Conservation (phyloP, 2,329 filamentous ascomycete genomes). For the Fusarium sp. region DNA sequence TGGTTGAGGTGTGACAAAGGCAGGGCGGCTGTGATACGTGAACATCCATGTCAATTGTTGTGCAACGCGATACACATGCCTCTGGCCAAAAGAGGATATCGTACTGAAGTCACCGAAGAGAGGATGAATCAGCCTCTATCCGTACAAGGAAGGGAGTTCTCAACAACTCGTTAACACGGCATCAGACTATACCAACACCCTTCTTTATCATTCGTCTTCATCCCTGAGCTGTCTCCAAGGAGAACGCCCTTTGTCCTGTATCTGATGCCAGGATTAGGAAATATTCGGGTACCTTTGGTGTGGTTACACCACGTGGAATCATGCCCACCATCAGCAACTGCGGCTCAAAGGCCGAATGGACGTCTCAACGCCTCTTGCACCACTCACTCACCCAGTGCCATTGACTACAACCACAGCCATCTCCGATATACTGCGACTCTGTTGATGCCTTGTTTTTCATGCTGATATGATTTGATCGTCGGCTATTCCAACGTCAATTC, state of each 20-base stretch:
- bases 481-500: conserved; percentile 11
- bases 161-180: conserved; percentile 11
- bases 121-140: conserved; percentile 19
- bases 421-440: conserved; percentile 9
- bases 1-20: conserved; percentile 21
- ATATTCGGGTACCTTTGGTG: conserved; percentile 17
- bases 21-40: conserved; percentile 30
- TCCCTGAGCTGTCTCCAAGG: conserved; percentile 2
- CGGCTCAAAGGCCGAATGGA: conserved; percentile 41
- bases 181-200: conserved; percentile 18
- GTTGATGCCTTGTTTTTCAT: conserved; percentile 19
- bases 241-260: conserved; percentile 14
- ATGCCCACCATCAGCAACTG: conserved; percentile 25
- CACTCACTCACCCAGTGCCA: not conserved
- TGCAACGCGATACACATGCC: conserved; percentile 32
- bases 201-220: conserved; percentile 1
- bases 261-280: conserved; percentile 13
- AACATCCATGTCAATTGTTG: conserved; percentile 22
- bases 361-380: conserved; percentile 23
- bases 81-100: conserved; percentile 10
- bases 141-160: conserved; percentile 1
- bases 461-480: conserved; percentile 11
- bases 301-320: conserved; percentile 46
- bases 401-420: conserved; percentile 29
- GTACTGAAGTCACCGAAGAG: not conserved